Evolutionary conservation across 331 rosid species (phyloP), one percentile per base, ranked within the genome.

Genomic region (Stylosanthes scabra): DNA sequence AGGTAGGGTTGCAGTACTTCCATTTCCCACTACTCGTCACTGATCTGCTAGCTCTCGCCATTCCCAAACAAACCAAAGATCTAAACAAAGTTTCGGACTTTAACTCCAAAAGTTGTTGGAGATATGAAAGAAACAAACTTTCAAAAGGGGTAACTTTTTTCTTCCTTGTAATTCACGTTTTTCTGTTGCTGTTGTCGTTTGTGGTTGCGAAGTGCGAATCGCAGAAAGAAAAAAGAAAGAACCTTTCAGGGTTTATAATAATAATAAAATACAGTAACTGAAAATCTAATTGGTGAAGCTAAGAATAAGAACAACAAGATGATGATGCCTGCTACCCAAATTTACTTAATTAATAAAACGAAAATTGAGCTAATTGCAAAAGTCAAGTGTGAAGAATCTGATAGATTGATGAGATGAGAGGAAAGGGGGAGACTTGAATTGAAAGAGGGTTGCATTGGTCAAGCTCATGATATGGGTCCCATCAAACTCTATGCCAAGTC

Each of bases 31-130:
- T 71, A 7, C 77, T 63, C 3, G 79, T 67, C 55, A 86, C 80
- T 16, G 97, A 87, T 86, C 96, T 88, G 75, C 71, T 77, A 12
- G 68, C 81, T 86, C 97, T 84, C 28, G 90, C 98, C 98, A 93
- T 93, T 76, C n/a, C 59, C 66, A 42, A 31, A 6, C 39, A 9
- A 63, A 5, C 27, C 40, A 59, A 69, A 64, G 62, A 78, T 73
- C 70, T 58, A 82, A 50, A 31, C 37, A 31, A 31, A 79, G 5
- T 51, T 56, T 66, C 50, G 44, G 61, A 59, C 28, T 49, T 49
- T 49, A 12, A 49, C 15, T 11, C 16, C 16, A 52, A 61, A 15
- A 12, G 4, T 59, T 1, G 39, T 59, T 20, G 14, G 16, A 50
- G 14, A 46, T 0, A 46, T 2, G 11, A 2, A 46, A 0, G 12